A percentile compares a stretch with the other conserved stretches of the same genome.
Evolutionary conservation across 805 yeast species (phyloP).

Genomic region (Ogataea dorogensis): DNA sequence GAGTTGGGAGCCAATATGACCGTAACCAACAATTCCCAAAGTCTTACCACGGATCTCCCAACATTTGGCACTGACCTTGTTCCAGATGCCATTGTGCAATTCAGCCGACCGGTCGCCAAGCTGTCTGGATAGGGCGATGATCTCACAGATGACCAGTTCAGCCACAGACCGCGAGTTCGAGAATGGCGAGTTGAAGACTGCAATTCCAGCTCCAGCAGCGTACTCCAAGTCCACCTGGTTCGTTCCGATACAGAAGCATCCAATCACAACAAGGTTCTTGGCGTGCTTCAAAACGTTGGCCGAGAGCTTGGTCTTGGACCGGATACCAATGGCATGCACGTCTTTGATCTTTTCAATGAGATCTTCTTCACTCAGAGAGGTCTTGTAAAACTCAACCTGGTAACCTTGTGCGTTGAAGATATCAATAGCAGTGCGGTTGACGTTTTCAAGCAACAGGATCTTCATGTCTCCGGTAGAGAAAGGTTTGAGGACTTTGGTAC

Average conservation of each 20-base stretch:
- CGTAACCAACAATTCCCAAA: constrained; percentile 94
- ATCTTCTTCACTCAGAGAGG: constrained; percentile 88
- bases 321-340: constrained; percentile 96
- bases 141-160: constrained; percentile 93
- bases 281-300: constrained; percentile 80
- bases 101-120: constrained; percentile 95
- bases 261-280: constrained; percentile 82
- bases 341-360: constrained; percentile 89
- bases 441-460: constrained; percentile 87
- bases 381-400: constrained; percentile 91
- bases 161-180: constrained; percentile 98
- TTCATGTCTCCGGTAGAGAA: constrained; percentile 94
- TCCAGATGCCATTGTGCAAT: constrained; percentile 96
- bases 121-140: constrained; percentile 92
- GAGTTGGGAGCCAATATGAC: constrained; percentile 97
- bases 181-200: constrained; percentile 91
- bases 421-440: constrained; percentile 86
- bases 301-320: constrained; percentile 92
- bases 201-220: constrained; percentile 91
- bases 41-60: constrained; percentile 99
- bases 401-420: constrained; percentile 89
- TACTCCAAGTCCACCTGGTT: constrained; percentile 92
- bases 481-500: constrained; percentile 80
- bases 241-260: constrained; percentile 99
- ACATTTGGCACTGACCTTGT: constrained; percentile 90